A percentile compares a stretch with the other conserved stretches of the same genome.
Conservation (phyloP, 148 eudicot genomes). For the Nepenthes gracilis region DNA sequence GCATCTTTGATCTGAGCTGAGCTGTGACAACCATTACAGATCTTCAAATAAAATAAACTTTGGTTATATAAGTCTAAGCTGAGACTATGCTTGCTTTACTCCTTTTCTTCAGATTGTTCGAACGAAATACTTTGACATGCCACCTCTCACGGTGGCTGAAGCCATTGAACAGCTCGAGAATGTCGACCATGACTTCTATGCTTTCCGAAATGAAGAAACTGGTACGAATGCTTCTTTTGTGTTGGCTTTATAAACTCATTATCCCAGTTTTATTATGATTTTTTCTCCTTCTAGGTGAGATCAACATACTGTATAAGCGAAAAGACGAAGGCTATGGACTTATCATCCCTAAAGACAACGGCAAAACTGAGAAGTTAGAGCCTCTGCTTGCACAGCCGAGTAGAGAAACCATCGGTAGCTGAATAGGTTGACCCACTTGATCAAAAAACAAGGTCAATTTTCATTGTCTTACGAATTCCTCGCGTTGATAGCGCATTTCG, state of each 20-base stretch:
- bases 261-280: not conserved
- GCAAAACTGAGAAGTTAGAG: constrained; percentile 45
- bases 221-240: constrained; percentile 24
- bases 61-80: no score
- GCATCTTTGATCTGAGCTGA: no score
- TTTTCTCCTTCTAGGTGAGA: constrained; percentile 45
- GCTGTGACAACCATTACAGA: no score
- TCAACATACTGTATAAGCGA: constrained; percentile 77
- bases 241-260: not conserved
- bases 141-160: constrained; percentile 70
- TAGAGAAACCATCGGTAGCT: constrained; percentile 6
- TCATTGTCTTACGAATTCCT: no score
- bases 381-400: constrained; percentile 28
- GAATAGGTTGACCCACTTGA: no score
- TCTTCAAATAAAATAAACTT: no score
- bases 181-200: constrained; percentile 82
- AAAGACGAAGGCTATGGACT: constrained; percentile 87
- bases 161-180: constrained; percentile 86
- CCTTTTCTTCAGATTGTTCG: constrained; percentile 56
- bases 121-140: constrained; percentile 81
- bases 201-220: constrained; percentile 82
- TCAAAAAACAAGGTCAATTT: no score
- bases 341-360: constrained; percentile 67
- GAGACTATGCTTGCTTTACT: not conserved
- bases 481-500: no score